Base-by-base conservation (phyloP, 1,139 yeast species). In the Sugiyamaella japonica region DNA sequence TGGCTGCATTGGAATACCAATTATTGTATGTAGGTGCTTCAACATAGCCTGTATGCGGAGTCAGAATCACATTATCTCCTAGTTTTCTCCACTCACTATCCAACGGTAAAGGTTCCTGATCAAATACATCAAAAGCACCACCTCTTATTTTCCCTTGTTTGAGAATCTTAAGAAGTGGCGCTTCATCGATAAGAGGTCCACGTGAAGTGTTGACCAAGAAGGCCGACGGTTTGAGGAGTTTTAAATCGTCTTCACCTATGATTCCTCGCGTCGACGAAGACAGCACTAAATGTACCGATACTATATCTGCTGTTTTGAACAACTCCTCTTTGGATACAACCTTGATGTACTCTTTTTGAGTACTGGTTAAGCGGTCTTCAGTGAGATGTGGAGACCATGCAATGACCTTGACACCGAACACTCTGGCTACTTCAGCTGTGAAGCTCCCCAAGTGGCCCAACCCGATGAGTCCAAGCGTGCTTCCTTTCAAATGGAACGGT, bases 401-500 rank as follows among this genome's bases (percentile, higher is more conserved):
- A 74, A 60, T 63, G 81, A 73, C 66, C 73, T 75, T 46, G 73
- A 70, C 65, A 86, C 78, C 88, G 68, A 85, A 83, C 16, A 86
- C 86, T 61, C 72, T 67, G 59, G 83, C 74, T 64, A 86, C 76
- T 59, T 77, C 77, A 38, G 85, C 77, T 52, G 84, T 81, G 44
- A 84, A 83, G 52, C 83, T 76, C 38, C 89, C 90, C 67, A 85
- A 82, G 17, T 88, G 86, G 31, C 90, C 90, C 73, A 85, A 73
- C 1, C 89, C 90, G 50, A 84, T 71, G 36, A 85, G 77, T 36
- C 89, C 90, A 34, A 84, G 80, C 9, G 75, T 74, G 60, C 79
- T 80, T 9, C 83, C 84, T 55, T 72, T 76, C 28, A 89, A 86
- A 60, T 53, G 58, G 9, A 56, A 41, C 7, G 63, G 61, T 23